Evolutionary conservation across 2,329 filamentous ascomycete genomes (phyloP), one percentile per base, ranked within the genome.

Genomic region (Talaromyces albobiverticillius): DNA sequence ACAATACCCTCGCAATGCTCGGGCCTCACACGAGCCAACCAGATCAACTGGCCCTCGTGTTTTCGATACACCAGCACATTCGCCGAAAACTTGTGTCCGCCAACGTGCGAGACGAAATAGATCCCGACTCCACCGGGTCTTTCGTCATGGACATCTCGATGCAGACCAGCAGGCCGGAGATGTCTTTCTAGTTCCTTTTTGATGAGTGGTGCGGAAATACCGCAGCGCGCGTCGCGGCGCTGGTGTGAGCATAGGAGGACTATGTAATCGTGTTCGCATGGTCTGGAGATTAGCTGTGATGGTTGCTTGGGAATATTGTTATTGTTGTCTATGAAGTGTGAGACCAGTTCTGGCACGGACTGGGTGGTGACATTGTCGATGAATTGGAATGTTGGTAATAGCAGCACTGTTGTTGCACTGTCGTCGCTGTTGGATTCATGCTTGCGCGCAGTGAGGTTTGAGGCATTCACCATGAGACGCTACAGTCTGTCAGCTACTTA

Each of bases 21-120:
- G 0, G 91, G 91, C 63, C 76, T 75, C n/a, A 96, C 83, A 48
- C 92, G 78, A n/a, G 89, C 91, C 40, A 96, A 78, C 91, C 91
- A 96, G 61, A 96, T 93, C 68, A 71, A 69, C 56, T 71, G 70
- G 56, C 67, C 64, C 57, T 65, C 64, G 45, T 70, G 72, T 55
- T 66, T 81, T 16, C 91, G 82, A 70, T 96, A 96, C 1, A 96
- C 76, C 75, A 96, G 86, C 60, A 96, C 84, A 66, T 96, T 96
- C 25, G 92, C 92, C 46, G 86, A 86, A 75, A 93, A 96, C 76
- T 95, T 95, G 77, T 96, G 92, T 0, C 92, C 93, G 31, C 93
- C 92, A 4, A 96, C 89, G 67, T 96, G 92, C 57, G 85, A 92
- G 61, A 96, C 91, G 67, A 93, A 95, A 75, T 94, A 95, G 56